A percentile compares a stretch with the other conserved stretches of the same genome.
phyloP scores from a whole-genome alignment of 257 asterid species.

The Fraxinus cuspidata region DNA sequence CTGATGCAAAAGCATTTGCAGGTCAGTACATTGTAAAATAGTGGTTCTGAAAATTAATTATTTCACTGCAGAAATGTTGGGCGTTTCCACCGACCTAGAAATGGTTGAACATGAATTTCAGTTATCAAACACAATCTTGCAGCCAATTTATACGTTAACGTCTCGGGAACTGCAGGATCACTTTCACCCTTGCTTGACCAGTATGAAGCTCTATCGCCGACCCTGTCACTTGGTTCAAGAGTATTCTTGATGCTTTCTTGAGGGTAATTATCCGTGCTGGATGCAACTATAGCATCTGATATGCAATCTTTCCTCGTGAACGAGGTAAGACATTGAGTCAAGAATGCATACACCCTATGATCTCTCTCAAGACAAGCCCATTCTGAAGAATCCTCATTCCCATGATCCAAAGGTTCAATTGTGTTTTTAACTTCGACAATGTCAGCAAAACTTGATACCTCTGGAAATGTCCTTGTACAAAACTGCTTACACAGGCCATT shows the following conservation, averaged over 20 bases:
- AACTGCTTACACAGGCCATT: slow-evolving; percentile 64
- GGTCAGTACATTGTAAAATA: slow-evolving; percentile 28
- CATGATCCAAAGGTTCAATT: slow-evolving; percentile 32
- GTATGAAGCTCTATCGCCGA: slow-evolving; percentile 63
- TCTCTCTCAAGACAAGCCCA: slow-evolving; percentile 48
- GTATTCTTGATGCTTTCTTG: slow-evolving; percentile 73
- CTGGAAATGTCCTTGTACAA: slow-evolving; percentile 61
- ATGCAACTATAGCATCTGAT: slow-evolving; percentile 62
- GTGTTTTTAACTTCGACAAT: slow-evolving; percentile 37
- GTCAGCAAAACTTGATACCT: slow-evolving; percentile 38
- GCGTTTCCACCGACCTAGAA: slow-evolving; percentile 56
- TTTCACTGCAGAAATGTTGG: background rate
- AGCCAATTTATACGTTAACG: slow-evolving; percentile 56
- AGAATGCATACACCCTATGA: slow-evolving; percentile 58
- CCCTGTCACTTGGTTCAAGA: slow-evolving; percentile 49
- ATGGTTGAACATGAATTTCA: slow-evolving; percentile 73
- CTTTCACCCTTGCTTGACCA: slow-evolving; percentile 83
- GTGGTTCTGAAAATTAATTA: background rate
- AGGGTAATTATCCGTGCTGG: slow-evolving; percentile 81
- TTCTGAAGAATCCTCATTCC: slow-evolving; percentile 30
- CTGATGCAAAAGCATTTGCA: slow-evolving; percentile 41
- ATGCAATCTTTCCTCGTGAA: slow-evolving; percentile 46
- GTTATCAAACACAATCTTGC: slow-evolving; percentile 60
- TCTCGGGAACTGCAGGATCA: slow-evolving; percentile 60
- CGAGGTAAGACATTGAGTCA: slow-evolving; percentile 43